phyloP scores from a whole-genome alignment of 495 filamentous ascomycete genomes.

The Parmelia sp. region DNA sequence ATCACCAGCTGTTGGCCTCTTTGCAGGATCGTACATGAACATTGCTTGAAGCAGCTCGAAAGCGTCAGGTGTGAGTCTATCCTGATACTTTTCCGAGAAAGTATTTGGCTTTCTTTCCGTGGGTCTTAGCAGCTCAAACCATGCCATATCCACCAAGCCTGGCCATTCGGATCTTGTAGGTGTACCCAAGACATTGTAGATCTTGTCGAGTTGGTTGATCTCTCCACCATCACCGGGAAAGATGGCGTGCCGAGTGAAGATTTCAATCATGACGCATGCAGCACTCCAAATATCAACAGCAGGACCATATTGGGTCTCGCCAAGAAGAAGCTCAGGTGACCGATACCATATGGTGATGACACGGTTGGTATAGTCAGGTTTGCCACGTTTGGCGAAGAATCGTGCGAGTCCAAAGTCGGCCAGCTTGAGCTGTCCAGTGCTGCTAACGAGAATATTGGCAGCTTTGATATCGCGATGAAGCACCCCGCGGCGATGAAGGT shows the following conservation, averaged over 20 bases:
- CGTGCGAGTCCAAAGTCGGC: slow-evolving; percentile 97
- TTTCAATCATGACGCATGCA: slow-evolving; percentile 92
- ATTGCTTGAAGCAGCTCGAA: slow-evolving; percentile 75
- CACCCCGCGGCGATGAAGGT: slow-evolving; percentile 88
- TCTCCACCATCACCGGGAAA: slow-evolving; percentile 94
- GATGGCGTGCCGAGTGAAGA: slow-evolving; percentile 90
- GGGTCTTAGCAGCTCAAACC: slow-evolving; percentile 87
- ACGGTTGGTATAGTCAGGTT: slow-evolving; percentile 96
- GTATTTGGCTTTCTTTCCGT: slow-evolving; percentile 64
- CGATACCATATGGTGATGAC: slow-evolving; percentile 69
- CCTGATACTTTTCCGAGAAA: slow-evolving; percentile 79
- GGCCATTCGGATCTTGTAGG: slow-evolving; percentile 83
- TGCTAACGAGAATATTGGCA: slow-evolving; percentile 91
- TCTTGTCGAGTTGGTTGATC: slow-evolving; percentile 92
- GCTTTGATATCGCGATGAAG: slow-evolving; percentile 94
- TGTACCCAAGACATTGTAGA: slow-evolving; percentile 87
- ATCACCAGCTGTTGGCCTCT: slow-evolving; percentile 76
- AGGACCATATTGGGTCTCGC: slow-evolving; percentile 89
- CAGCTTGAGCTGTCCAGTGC: slow-evolving; percentile 77
- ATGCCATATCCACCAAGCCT: slow-evolving; percentile 80
- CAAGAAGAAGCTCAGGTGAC: slow-evolving; percentile 69
- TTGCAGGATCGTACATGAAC: slow-evolving; percentile 80
- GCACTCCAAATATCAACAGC: slow-evolving; percentile 98
- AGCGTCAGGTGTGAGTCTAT: slow-evolving; percentile 63
- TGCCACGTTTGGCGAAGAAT: slow-evolving; percentile 87